phyloP scores from a whole-genome alignment of 805 yeast species.

The Saccharomycopsis oosterbeekiorum region DNA sequence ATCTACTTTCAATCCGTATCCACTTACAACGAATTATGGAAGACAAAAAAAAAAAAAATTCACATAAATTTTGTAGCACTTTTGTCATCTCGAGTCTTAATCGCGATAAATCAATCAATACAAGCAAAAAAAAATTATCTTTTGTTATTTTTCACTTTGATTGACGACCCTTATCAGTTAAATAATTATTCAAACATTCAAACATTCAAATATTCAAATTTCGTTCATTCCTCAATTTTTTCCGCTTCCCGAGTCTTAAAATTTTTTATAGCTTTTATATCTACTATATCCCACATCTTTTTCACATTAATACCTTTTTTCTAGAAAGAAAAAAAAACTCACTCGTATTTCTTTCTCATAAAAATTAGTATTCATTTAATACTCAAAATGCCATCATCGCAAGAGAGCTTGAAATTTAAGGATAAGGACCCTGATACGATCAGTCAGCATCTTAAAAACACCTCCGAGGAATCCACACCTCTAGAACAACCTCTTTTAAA shows the following conservation, averaged over 20 bases:
- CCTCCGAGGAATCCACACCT: neutral
- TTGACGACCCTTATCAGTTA: neutral
- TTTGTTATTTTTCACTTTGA: no score
- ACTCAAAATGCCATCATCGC: neutral
- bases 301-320: no score
- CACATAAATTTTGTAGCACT: neutral
- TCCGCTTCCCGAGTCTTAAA: neutral
- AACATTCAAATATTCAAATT: no score
- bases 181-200: no score
- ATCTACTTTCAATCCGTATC: neutral
- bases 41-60: neutral
- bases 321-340: no score
- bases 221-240: no score
- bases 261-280: no score
- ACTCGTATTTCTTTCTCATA: no score
- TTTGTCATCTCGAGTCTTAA: neutral
- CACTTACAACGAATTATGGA: neutral
- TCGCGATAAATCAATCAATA: no score
- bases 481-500: constrained; percentile 24
- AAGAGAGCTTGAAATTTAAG: neutral
- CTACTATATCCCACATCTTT: no score
- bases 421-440: constrained; percentile 4
- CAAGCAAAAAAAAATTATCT: no score
- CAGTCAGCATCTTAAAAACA: constrained; percentile 3
- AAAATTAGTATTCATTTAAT: no score